Evolutionary conservation across 2,329 filamentous ascomycete genomes (phyloP).

Genomic region (Penicillium thymicola): DNA sequence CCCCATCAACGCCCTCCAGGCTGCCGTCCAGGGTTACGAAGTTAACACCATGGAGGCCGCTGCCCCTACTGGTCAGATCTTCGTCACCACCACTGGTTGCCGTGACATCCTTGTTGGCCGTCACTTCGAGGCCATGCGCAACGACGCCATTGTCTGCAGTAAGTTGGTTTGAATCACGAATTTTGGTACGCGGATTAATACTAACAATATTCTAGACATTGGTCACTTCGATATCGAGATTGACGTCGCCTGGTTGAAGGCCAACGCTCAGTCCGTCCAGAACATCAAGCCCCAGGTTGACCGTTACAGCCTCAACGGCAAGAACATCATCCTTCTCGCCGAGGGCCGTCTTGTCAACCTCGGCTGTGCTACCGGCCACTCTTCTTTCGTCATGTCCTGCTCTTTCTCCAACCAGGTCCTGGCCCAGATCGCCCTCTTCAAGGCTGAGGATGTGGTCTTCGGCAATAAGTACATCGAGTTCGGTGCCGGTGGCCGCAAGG

Average conservation of each 20-base stretch:
- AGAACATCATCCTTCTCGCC: conserved; percentile 96
- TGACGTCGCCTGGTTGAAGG: conserved; percentile 99
- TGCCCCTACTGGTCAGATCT: conserved; percentile 85
- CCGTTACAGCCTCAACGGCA: conserved; percentile 93
- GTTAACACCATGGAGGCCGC: conserved; percentile 98
- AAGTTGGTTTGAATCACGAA: background rate
- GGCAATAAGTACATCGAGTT: conserved; percentile 95
- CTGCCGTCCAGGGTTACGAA: conserved; percentile 94
- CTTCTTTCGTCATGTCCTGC: conserved; percentile 99
- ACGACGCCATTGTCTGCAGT: conserved; percentile 97
- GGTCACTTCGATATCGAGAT: conserved; percentile 99
- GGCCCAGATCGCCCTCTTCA: conserved; percentile 97
- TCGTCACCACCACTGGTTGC: conserved; percentile 98
- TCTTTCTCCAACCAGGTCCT: conserved; percentile 99
- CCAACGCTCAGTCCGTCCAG: conserved; percentile 85
- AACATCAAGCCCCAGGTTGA: conserved; percentile 99
- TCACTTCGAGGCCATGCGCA: conserved; percentile 94
- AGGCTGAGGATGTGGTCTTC: conserved; percentile 82
- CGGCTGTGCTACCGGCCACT: conserved; percentile 98
- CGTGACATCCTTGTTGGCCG: conserved; percentile 89
- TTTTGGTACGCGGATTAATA: no score
- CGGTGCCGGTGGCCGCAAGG: conserved; percentile 85
- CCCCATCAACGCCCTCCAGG: conserved; percentile 99
- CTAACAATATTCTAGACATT: conserved; percentile 58
- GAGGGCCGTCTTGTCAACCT: conserved; percentile 99